These are phyloP conservation scores for Hypoxylon sp. DNA, from an alignment of 2,329 filamentous ascomycete genomes.

Conservation along the genomic window DNA sequence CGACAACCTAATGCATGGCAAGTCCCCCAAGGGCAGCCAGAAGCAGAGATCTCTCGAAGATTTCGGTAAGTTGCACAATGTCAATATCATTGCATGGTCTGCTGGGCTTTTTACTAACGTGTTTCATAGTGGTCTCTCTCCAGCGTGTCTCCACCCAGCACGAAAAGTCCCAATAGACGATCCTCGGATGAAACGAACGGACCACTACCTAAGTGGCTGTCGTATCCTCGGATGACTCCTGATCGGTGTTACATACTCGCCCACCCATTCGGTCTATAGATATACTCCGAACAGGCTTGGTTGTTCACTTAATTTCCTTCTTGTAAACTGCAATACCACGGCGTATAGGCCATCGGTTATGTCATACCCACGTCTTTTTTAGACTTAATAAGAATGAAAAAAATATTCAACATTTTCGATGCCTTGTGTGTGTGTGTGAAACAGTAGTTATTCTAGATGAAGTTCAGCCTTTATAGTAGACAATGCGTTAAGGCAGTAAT, in stretches of 20 bases:
- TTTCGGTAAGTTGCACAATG: constrained; percentile 78
- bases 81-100: constrained; percentile 19
- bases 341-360: constrained; percentile 49
- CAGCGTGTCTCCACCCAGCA: constrained; percentile 93
- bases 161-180: constrained; percentile 80
- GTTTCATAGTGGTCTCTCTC: constrained; percentile 78
- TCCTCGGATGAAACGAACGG: constrained; percentile 39
- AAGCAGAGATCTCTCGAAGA: constrained; percentile 90
- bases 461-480: too few relatives aligned
- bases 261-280: constrained; percentile 49
- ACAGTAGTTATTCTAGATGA: too few relatives aligned
- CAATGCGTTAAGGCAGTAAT: background rate
- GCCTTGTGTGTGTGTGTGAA: constrained; percentile 23
- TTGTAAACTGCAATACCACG: constrained; percentile 53
- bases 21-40: constrained; percentile 82
- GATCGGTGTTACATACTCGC: constrained; percentile 48
- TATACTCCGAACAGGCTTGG: constrained; percentile 42
- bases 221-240: constrained; percentile 39
- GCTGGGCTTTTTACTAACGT: constrained; percentile 59
- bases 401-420: constrained; percentile 46
- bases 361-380: constrained; percentile 50
- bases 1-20: constrained; percentile 94
- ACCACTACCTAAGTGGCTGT: constrained; percentile 38
- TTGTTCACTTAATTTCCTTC: constrained; percentile 51
- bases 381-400: constrained; percentile 51